These are phyloP conservation scores for Kappamyces sp. DNA, from an alignment of 192 early-diverging fungal genomes.

Conservation along the genomic window DNA sequence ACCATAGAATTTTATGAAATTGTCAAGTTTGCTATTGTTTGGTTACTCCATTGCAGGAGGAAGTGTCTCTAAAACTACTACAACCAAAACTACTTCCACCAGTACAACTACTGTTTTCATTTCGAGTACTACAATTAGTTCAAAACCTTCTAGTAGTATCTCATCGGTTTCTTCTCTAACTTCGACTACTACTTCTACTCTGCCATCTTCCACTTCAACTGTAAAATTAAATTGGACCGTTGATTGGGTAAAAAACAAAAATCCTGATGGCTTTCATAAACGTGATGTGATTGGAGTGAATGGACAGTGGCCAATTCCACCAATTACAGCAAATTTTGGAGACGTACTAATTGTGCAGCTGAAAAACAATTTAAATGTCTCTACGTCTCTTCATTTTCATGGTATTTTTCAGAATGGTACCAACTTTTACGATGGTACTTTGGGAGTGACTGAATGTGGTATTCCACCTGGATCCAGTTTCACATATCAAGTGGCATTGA, in stretches of 20 bases:
- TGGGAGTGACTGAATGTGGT: conserved; percentile 67
- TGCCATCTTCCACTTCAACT: conserved; percentile 4
- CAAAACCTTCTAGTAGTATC: too few relatives aligned
- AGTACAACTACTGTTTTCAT: too few relatives aligned
- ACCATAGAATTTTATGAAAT: too few relatives aligned
- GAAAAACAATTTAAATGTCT: conserved; percentile 26
- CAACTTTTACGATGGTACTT: conserved; percentile 65
- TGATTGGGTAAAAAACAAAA: conserved; percentile 25
- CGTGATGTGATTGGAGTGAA: conserved; percentile 37
- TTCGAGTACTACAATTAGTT: too few relatives aligned
- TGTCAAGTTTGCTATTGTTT: too few relatives aligned
- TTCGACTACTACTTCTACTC: too few relatives aligned
- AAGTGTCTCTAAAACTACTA: too few relatives aligned
- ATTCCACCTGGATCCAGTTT: conserved; percentile 61
- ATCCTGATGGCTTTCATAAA: conserved; percentile 45
- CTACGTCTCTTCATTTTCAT: conserved; percentile 45
- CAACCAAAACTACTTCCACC: too few relatives aligned
- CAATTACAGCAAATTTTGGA: conserved; percentile 15
- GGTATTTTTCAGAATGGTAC: conserved; percentile 73
- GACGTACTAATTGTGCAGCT: conserved; percentile 21
- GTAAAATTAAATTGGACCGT: conserved; percentile 40
- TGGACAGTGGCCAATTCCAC: conserved; percentile 28
- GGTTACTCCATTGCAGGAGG: too few relatives aligned
- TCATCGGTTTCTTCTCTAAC: too few relatives aligned
- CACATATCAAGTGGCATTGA: conserved; percentile 63